phyloP scores from a whole-genome alignment of 495 filamentous ascomycete genomes.

The Penicillium maclennaniae region DNA sequence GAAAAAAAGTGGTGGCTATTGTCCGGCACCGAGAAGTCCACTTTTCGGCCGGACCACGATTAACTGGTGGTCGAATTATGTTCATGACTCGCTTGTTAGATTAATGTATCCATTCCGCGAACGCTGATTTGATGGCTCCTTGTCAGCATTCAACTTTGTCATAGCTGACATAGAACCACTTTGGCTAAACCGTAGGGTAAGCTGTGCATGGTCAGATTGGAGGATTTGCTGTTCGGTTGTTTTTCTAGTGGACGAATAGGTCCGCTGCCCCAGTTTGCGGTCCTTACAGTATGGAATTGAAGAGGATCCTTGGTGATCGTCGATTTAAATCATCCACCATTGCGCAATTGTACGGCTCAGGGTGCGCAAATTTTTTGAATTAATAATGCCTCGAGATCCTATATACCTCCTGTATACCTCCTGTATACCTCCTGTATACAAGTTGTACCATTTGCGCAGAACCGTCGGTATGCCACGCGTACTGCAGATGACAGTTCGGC shows the following conservation, averaged over 20 bases:
- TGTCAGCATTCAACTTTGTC: background rate
- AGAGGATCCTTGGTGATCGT: background rate
- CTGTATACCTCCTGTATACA: no score
- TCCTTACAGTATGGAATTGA: no score
- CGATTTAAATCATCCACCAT: background rate
- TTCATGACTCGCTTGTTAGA: background rate
- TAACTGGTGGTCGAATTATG: background rate
- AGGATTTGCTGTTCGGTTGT: background rate
- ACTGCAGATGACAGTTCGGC: conserved; percentile 12
- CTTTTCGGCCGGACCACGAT: background rate
- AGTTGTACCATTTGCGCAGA: no score
- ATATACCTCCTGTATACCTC: no score
- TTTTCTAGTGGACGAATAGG: background rate
- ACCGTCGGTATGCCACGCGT: background rate
- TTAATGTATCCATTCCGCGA: background rate
- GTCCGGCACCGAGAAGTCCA: background rate
- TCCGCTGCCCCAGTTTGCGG: background rate
- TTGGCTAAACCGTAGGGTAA: no score
- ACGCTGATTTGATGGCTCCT: background rate
- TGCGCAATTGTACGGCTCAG: background rate
- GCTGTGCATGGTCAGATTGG: background rate
- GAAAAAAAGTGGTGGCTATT: background rate
- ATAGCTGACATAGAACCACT: background rate
- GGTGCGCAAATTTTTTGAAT: no score
- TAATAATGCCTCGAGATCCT: no score